phyloP scores from a whole-genome alignment of 169 alveolate species.

The Cryptosporidium parvum region DNA sequence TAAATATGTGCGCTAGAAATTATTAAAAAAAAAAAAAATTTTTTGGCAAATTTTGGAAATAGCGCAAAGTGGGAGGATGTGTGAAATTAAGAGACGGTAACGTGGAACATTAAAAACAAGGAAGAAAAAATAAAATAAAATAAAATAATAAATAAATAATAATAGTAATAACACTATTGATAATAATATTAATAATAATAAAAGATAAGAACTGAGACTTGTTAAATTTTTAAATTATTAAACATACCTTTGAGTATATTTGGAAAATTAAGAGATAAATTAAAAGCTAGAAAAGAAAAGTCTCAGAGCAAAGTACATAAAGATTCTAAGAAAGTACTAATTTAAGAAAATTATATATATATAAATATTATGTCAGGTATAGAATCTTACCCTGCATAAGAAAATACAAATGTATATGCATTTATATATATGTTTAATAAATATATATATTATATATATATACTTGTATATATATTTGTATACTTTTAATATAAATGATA shows the following conservation, averaged over 20 bases:
- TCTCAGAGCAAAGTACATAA: neutral
- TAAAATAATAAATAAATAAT: neutral
- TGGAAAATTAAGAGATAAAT: too few species aligned
- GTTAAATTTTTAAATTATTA: too few species aligned
- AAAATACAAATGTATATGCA: neutral
- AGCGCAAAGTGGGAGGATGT: conserved; percentile 60
- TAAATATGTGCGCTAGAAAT: too few species aligned
- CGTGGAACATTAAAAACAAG: conserved; percentile 4
- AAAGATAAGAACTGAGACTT: neutral
- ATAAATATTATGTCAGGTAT: neutral
- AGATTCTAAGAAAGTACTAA: neutral
- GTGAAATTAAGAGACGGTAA: conserved; percentile 62
- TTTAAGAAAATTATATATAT: too few species aligned
- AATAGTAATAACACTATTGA: neutral
- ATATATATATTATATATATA: too few species aligned
- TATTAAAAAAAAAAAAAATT: neutral
- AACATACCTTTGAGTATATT: neutral
- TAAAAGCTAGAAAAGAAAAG: neutral
- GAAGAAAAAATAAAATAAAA: neutral
- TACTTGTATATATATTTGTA: neutral
- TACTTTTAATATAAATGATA: neutral
- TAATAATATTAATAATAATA: neutral
- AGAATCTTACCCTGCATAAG: neutral
- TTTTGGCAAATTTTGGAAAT: neutral
- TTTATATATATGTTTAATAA: neutral